phyloP scores from a whole-genome alignment of 495 filamentous ascomycete species.

The Cryomyces minteri region DNA sequence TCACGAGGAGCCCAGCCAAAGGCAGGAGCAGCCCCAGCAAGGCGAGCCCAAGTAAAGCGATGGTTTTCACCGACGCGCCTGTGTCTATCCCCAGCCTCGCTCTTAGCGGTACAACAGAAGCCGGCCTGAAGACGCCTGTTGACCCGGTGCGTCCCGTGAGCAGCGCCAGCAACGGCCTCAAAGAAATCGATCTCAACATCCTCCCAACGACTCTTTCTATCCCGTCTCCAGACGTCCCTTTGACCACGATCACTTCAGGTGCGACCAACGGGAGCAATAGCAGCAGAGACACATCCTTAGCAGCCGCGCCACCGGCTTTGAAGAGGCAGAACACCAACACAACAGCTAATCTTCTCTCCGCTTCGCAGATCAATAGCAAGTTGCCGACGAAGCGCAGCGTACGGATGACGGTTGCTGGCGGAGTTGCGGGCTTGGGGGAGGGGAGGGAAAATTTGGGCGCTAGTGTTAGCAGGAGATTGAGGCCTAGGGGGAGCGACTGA shows the following conservation, averaged over 20 bases:
- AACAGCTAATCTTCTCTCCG: background rate
- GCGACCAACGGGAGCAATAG: background rate
- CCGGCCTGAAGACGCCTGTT: constrained; percentile 2
- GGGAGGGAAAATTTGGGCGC: constrained; percentile 10
- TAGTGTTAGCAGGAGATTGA: background rate
- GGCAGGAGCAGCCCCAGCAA: too few species aligned
- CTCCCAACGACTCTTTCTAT: constrained; percentile 2
- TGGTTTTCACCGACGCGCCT: constrained; percentile 17
- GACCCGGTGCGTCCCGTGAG: constrained; percentile 2
- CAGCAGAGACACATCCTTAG: background rate
- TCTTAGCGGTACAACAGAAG: background rate
- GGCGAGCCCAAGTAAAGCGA: constrained; percentile 17
- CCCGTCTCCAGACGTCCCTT: constrained; percentile 1
- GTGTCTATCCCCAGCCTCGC: constrained; percentile 1
- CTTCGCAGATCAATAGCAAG: constrained; percentile 6
- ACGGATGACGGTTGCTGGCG: constrained; percentile 15
- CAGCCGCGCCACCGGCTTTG: constrained; percentile 6
- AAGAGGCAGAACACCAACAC: constrained; percentile 14
- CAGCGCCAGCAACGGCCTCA: constrained; percentile 9
- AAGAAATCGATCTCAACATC: constrained; percentile 22
- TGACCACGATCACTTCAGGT: constrained; percentile 4
- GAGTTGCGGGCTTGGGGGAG: constrained; percentile 3
- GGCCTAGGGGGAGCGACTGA: background rate
- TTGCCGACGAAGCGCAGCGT: constrained; percentile 17
- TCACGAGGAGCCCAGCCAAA: background rate